phyloP scores from a whole-genome alignment of 2,329 filamentous ascomycete genomes.

The Arthrobotrys sinensis region DNA sequence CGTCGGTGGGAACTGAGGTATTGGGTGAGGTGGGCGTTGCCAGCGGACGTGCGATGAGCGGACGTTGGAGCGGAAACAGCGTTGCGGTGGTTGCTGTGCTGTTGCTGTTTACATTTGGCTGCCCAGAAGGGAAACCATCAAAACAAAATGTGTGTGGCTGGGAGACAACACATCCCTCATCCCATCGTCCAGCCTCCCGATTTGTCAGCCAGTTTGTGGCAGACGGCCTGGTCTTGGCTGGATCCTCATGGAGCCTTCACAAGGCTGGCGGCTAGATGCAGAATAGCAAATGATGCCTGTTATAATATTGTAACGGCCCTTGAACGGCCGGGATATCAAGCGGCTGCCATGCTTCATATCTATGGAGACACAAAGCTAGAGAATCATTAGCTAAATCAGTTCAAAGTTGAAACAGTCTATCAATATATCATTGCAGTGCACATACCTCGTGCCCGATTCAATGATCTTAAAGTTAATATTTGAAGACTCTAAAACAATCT shows the following conservation, averaged over 20 bases:
- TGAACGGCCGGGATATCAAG: too few species aligned
- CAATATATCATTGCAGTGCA: too few species aligned
- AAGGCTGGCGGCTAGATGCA: not conserved
- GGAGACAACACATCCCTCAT: conserved; percentile 50
- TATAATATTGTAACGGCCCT: not conserved
- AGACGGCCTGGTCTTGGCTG: not conserved
- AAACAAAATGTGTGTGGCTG: conserved; percentile 60
- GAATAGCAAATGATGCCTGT: not conserved
- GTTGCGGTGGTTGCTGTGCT: conserved; percentile 51
- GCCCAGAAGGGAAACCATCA: conserved; percentile 52
- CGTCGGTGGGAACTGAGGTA: conserved; percentile 19
- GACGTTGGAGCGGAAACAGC: conserved; percentile 16
- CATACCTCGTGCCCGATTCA: too few species aligned
- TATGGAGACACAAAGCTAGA: too few species aligned
- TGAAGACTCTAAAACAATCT: too few species aligned
- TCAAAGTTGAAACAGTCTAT: too few species aligned
- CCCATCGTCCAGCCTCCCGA: conserved; percentile 9
- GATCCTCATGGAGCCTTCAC: too few species aligned
- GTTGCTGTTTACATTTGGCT: conserved; percentile 59
- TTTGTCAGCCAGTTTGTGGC: not conserved
- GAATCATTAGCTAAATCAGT: too few species aligned
- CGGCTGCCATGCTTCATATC: too few species aligned
- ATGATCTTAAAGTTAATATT: too few species aligned
- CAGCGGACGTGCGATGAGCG: conserved; percentile 31
- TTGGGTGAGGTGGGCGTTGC: too few species aligned